Percentiles rank a stretch among this genome's conserved stretches.
These are phyloP conservation scores for Clonostachys chloroleuca DNA, from an alignment of 2,329 filamentous ascomycete species.

Conservation along the genomic window DNA sequence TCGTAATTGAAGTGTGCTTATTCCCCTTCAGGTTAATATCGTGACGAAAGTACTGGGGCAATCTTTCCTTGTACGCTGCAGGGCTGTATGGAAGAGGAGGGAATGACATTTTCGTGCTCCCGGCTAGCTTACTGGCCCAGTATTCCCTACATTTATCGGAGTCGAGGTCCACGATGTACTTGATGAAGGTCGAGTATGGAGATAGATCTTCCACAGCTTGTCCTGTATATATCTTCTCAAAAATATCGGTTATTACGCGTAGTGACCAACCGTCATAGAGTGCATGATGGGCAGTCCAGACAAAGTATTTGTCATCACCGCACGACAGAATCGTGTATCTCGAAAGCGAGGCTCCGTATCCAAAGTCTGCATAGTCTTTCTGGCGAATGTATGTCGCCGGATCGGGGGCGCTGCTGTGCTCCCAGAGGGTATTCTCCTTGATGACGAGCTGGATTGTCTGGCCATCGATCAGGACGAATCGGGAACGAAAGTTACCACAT, in stretches of 20 bases:
- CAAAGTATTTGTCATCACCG: constrained; percentile 3
- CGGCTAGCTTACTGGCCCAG: neutral
- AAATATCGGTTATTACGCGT: constrained; percentile 2
- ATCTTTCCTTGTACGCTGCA: neutral
- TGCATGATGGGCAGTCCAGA: constrained; percentile 10
- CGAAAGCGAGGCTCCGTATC: neutral
- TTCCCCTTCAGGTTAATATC: neutral
- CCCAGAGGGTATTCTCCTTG: neutral
- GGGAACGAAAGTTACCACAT: constrained; percentile 8
- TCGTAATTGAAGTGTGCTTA: constrained; percentile 3
- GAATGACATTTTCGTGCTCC: neutral
- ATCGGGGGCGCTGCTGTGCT: too few relatives aligned
- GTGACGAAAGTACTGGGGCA: neutral
- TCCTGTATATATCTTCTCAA: neutral
- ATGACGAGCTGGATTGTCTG: constrained; percentile 5
- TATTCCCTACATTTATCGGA: neutral
- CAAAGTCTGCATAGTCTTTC: too few relatives aligned
- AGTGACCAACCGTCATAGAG: constrained; percentile 10
- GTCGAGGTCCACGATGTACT: neutral
- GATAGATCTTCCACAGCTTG: neutral
- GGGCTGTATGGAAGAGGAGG: neutral
- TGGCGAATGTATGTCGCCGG: too few relatives aligned
- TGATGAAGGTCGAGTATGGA: neutral
- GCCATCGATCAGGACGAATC: constrained; percentile 7
- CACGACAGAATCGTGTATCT: neutral